Conservation (phyloP, 1,284 basidiomycete genomes). For the Ustilago cynodontis region DNA sequence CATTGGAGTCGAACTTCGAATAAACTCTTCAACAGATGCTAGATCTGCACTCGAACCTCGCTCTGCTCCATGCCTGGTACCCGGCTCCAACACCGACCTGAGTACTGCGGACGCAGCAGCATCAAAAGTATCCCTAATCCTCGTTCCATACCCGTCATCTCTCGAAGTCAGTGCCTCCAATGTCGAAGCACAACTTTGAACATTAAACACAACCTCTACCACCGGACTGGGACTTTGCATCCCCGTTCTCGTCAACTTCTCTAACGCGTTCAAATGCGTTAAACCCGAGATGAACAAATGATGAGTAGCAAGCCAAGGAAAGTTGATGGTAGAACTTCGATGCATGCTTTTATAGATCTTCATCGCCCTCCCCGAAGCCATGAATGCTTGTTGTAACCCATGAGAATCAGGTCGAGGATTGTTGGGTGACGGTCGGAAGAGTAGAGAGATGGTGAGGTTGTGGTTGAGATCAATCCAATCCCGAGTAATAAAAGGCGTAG, state of each 20-base stretch:
- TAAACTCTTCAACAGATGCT: slow-evolving; percentile 23
- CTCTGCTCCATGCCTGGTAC: background rate
- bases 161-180: slow-evolving; percentile 44
- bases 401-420: slow-evolving; percentile 42
- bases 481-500: slow-evolving; percentile 41
- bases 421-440: slow-evolving; percentile 51
- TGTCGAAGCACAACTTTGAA: slow-evolving; percentile 53
- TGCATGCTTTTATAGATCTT: slow-evolving; percentile 54
- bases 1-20: slow-evolving; percentile 11
- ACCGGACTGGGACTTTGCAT: slow-evolving; percentile 29
- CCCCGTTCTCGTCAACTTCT: slow-evolving; percentile 39
- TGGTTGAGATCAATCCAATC: slow-evolving; percentile 53
- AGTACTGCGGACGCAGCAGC: slow-evolving; percentile 42
- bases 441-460: slow-evolving; percentile 38
- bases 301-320: slow-evolving; percentile 48
- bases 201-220: slow-evolving; percentile 50
- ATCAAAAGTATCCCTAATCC: slow-evolving; percentile 48
- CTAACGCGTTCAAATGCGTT: slow-evolving; percentile 49
- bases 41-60: background rate
- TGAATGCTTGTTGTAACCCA: slow-evolving; percentile 43
- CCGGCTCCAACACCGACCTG: slow-evolving; percentile 32
- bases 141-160: slow-evolving; percentile 38
- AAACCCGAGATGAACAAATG: slow-evolving; percentile 52
- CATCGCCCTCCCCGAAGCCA: slow-evolving; percentile 43
- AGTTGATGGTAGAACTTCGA: slow-evolving; percentile 47